Percentiles rank a stretch among this genome's conserved stretches.
These are phyloP conservation scores for Hypocreales sp. DNA, from an alignment of 2,329 filamentous ascomycete species.

Conservation along the genomic window DNA sequence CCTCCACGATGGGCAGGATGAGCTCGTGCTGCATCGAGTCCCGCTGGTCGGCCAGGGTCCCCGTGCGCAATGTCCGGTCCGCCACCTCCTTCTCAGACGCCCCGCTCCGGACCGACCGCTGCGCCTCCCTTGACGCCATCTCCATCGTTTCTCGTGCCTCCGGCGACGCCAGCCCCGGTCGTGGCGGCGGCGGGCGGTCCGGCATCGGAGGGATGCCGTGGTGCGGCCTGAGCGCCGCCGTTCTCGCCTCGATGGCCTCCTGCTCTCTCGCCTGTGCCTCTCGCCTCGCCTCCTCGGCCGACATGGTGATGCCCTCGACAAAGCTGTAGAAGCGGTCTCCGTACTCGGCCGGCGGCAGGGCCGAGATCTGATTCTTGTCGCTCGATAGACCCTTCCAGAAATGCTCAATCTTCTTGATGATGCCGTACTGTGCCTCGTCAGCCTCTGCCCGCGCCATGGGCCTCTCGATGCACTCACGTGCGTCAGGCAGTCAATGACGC, in stretches of 20 bases:
- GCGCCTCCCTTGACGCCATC: slow-evolving; percentile 21
- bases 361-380: slow-evolving; percentile 78
- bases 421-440: slow-evolving; percentile 54
- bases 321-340: slow-evolving; percentile 91
- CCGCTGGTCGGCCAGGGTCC: slow-evolving; percentile 25
- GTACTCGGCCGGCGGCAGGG: slow-evolving; percentile 78
- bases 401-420: slow-evolving; percentile 88
- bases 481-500: slow-evolving; percentile 95
- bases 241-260: slow-evolving; percentile 32
- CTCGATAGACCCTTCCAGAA: slow-evolving; percentile 89
- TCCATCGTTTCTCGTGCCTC: slow-evolving; percentile 25
- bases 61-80: slow-evolving; percentile 38
- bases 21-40: slow-evolving; percentile 40
- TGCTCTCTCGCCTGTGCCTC: slow-evolving; percentile 44
- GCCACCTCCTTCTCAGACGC: slow-evolving; percentile 35
- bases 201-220: slow-evolving; percentile 26
- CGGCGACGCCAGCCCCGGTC: slow-evolving; percentile 14
- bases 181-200: slow-evolving; percentile 25
- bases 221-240: slow-evolving; percentile 17
- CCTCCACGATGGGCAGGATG: slow-evolving; percentile 71
- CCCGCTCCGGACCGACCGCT: slow-evolving; percentile 17
- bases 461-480: slow-evolving; percentile 48
- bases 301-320: slow-evolving; percentile 81
- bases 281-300: slow-evolving; percentile 66
- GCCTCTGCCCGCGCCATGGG: slow-evolving; percentile 9